Conservation (phyloP, 768 basidiomycete genomes). For the Strobilomyces echinocephalus region DNA sequence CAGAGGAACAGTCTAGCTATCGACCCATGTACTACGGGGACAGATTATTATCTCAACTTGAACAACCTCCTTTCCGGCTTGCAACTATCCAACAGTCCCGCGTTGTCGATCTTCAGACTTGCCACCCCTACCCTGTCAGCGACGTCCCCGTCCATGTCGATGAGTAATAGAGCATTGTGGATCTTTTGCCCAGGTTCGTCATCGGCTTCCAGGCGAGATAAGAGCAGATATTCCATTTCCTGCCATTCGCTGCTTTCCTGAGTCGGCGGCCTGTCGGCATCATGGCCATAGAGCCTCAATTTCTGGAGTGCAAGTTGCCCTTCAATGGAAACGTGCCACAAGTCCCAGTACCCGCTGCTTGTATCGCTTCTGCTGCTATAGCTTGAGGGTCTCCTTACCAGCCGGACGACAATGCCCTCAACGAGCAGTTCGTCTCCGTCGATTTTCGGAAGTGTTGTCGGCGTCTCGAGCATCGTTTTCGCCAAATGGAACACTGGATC, state of each 20-base stretch:
- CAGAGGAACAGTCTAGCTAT: too few species aligned
- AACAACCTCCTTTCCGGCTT: too few species aligned
- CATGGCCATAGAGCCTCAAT: neutral
- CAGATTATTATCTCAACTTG: too few species aligned
- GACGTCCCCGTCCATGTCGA: conserved; percentile 1
- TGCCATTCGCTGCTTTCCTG: neutral
- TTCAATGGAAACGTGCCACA: neutral
- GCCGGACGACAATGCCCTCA: conserved; percentile 2
- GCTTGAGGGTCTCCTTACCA: neutral
- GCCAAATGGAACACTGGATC: neutral
- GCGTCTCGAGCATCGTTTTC: neutral
- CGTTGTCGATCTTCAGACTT: too few species aligned
- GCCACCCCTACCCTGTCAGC: neutral
- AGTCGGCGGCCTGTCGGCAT: neutral
- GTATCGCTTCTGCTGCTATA: neutral
- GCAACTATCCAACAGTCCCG: too few species aligned
- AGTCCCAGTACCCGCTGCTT: too few species aligned
- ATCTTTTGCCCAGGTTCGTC: neutral
- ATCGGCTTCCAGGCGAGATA: neutral
- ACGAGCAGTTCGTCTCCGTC: conserved; percentile 2
- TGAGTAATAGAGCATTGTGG: neutral
- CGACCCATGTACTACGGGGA: too few species aligned
- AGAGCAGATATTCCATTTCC: conserved; percentile 2
- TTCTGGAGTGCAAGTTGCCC: neutral
- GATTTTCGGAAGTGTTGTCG: neutral